Evolutionary conservation across 2,329 filamentous ascomycete genomes (phyloP).

Genomic region (Fusarium dlaminii): DNA sequence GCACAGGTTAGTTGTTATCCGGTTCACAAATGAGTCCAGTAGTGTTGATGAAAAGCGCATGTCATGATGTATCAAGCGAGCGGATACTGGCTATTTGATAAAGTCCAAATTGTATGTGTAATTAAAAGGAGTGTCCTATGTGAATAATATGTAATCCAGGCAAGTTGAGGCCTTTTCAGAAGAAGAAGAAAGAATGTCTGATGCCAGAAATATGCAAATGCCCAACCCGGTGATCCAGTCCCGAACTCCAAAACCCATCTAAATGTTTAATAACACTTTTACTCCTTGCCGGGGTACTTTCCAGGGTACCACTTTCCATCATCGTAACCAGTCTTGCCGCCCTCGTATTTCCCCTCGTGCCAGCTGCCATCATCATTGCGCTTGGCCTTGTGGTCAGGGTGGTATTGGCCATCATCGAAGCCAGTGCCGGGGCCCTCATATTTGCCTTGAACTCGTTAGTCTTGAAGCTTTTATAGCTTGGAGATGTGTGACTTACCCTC

Average conservation of each 20-base stretch:
- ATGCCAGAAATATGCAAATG: background rate
- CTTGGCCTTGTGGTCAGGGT: background rate
- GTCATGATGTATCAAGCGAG: background rate
- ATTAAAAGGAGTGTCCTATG: conserved; percentile 11
- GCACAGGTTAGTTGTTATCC: accelerated
- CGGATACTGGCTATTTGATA: accelerated
- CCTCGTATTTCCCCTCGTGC: conserved; percentile 17
- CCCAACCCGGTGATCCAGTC: background rate
- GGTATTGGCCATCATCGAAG: background rate
- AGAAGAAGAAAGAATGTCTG: conserved; percentile 4
- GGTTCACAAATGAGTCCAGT: accelerated
- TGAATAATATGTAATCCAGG: background rate
- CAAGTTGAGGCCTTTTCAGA: background rate
- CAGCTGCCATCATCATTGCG: conserved; percentile 3
- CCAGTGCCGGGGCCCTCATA: conserved; percentile 11
- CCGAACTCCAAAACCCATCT: conserved; percentile 1
- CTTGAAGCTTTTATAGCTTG: background rate
- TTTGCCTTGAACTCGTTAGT: background rate
- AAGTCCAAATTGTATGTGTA: background rate
- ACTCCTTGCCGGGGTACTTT: conserved; percentile 29
- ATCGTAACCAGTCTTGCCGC: background rate
- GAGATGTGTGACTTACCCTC: background rate
- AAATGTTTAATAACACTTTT: background rate
- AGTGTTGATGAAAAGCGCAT: background rate
- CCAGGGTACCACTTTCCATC: conserved; percentile 26